phyloP scores from a whole-genome alignment of 805 yeast genomes.

The Priceomyces haplophilus region DNA sequence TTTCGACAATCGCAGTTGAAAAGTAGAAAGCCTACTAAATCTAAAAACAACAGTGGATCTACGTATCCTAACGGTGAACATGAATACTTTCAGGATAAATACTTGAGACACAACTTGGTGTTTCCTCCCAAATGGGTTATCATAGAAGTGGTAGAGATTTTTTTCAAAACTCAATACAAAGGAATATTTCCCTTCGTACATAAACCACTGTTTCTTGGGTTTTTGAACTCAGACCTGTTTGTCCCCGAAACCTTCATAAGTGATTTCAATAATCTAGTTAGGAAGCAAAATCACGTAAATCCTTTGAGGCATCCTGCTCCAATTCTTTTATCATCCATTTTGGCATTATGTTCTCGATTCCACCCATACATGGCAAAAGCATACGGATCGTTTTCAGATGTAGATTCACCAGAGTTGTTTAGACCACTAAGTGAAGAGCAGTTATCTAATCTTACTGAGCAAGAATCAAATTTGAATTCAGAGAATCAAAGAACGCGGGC shows the following conservation, averaged over 20 bases:
- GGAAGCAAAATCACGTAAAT: constrained; percentile 10
- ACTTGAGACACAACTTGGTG: background rate
- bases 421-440: constrained; percentile 14
- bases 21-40: constrained; percentile 8
- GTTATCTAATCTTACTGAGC: background rate
- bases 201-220: constrained; percentile 19
- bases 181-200: constrained; percentile 25
- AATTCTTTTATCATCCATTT: constrained; percentile 29
- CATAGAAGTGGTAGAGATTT: constrained; percentile 20
- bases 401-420: constrained; percentile 26
- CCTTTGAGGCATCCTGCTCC: constrained; percentile 24
- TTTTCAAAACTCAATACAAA: constrained; percentile 24
- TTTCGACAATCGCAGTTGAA: constrained; percentile 20
- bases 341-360: constrained; percentile 34
- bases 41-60: background rate
- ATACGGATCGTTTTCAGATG: constrained; percentile 34
- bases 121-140: constrained; percentile 17
- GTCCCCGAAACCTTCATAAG: constrained; percentile 17
- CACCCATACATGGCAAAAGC: constrained; percentile 27
- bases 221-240: constrained; percentile 17
- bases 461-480: background rate
- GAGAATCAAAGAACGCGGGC: constrained; percentile 12
- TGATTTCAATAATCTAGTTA: constrained; percentile 13
- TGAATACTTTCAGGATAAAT: background rate
- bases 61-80: background rate